A percentile compares a stretch with the other conserved stretches of the same genome.
Conservation (phyloP, 2,329 filamentous ascomycete species). For the Penicillium sp. region DNA sequence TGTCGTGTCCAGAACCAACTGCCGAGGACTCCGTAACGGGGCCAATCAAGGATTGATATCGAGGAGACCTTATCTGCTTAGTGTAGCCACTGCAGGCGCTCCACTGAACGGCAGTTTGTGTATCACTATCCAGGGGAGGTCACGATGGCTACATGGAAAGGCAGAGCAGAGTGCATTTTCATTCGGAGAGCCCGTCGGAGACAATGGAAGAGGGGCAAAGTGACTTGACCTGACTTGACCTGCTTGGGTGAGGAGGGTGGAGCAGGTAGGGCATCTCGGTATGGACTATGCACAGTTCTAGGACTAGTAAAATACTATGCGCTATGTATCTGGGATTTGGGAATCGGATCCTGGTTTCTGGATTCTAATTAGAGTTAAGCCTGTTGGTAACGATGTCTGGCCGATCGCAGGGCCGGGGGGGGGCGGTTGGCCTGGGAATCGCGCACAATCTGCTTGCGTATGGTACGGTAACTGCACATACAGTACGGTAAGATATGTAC, state of each 20-base stretch:
- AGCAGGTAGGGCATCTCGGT: not conserved
- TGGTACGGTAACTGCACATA: conserved; percentile 1
- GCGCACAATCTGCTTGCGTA: not conserved
- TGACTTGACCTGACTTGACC: too few relatives aligned
- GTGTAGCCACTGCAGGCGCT: conserved; percentile 1
- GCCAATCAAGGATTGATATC: not conserved
- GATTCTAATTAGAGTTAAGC: not conserved
- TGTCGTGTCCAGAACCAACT: not conserved
- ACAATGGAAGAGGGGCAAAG: not conserved
- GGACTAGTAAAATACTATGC: not conserved
- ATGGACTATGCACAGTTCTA: not conserved
- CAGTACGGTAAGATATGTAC: conserved; percentile 1
- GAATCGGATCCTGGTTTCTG: conserved; percentile 2
- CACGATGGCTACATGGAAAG: not conserved
- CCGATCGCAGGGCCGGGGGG: conserved; percentile 1
- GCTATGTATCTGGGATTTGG: not conserved
- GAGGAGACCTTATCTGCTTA: conserved; percentile 5
- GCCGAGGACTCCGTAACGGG: not conserved
- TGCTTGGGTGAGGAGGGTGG: not conserved
- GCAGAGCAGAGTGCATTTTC: not conserved
- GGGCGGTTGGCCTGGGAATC: not conserved
- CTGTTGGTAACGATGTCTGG: not conserved
- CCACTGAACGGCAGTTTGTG: conserved; percentile 7
- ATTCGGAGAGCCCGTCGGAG: conserved; percentile 3
- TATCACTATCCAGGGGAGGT: not conserved